Base-by-base conservation (phyloP, 129 eudicot genomes). In the Centrapalus pauciflorus region DNA sequence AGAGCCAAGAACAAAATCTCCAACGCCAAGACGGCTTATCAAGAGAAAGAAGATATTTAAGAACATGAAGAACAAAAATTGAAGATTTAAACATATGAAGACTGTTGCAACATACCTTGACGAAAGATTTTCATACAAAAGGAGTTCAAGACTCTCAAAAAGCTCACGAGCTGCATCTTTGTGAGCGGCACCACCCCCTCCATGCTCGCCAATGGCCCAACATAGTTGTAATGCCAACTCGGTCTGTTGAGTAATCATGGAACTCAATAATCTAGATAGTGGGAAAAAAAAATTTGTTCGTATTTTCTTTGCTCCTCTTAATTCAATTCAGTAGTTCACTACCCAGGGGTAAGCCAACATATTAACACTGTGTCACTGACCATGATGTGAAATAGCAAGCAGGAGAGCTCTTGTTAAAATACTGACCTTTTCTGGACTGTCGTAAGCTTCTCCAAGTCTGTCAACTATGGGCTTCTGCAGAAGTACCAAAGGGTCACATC, bases 161-260 rank as follows among this genome's bases (percentile, higher is more conserved):
- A 87, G 98, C 75, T 91, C 96, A 63, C 96, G 94, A 56, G 98
- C 96, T 38, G 83, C 90, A 58, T 91, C 94, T 69, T 88, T 91
- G 81, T 87, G 85, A 70, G 96, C 75, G 23, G 61, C 80, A 20
- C 98, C 95, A 25, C 98, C 98, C 3, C 98, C 98, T 75, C 98
- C 98, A 76, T 93, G 78, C 69, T 93, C 98, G 67, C 98, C 98
- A 62, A 93, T 88, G 32, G 98, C 98, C 98, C 98, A 93, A 74
- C 98, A 88, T 63, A 93, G 71, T 76, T 93, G 98, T 56, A 93
- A 75, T 41, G 96, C 96, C 85, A 93, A 82, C 82, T 93, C 98
- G n/a, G 91, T 79, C 98, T 92, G 81, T 35, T 65, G 66, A 37
- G 79, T 23, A 78, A 43, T 23, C 65, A 50, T 49, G 38, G 28